Evolutionary conservation across 106 monocot genomes (phyloP), one percentile per base, ranked within the genome.

Genomic region (Dendrobium catenatum): DNA sequence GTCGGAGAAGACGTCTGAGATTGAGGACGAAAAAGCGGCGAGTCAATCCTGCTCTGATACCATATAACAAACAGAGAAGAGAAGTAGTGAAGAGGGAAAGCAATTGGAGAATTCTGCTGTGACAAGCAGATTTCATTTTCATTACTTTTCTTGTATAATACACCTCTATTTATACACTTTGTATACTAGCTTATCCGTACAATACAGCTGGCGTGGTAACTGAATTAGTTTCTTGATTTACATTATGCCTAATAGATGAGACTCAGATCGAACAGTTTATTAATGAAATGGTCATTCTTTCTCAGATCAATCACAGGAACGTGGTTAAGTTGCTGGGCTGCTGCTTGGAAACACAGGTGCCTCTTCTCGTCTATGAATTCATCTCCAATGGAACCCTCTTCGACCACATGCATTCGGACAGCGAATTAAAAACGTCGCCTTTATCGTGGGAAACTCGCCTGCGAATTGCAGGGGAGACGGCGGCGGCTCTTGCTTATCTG

Each of bases 321-420:
- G 86, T 90, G 0, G 90, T 88, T 19, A 79, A 72, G 41, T 83
- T 90, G 3, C 64, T 88, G 42, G 90, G 90, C 11, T 90, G 88
- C 56, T 90, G 86, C 51, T 55, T 88, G 44, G 88, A 90, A 72
- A 82, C 86, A 1, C 58, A 77, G 41, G 90, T 90, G 7, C 90
- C 90, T 4, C 31, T 90, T 46, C 77, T 90, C 20, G 90, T 90
- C 10, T 90, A 90, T 43, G 88, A 90, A 77, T 90, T 73, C 78
- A 79, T 90, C 37, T 72, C 90, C 46, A 90, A 90, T 43, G 86
- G 76, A 54, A 88, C 88, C 3, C 86, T 90, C 43, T 85, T 49
- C 58, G 73, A 84, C 40, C 81, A 84, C 31, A 55, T 90, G 40
- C 88, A 88, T 18, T 43, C 49, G 8, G 18, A 20, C 17, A 19